These are phyloP conservation scores for Pugionium dolabratum DNA, from an alignment of 345 rosid genomes.

Conservation along the genomic window DNA sequence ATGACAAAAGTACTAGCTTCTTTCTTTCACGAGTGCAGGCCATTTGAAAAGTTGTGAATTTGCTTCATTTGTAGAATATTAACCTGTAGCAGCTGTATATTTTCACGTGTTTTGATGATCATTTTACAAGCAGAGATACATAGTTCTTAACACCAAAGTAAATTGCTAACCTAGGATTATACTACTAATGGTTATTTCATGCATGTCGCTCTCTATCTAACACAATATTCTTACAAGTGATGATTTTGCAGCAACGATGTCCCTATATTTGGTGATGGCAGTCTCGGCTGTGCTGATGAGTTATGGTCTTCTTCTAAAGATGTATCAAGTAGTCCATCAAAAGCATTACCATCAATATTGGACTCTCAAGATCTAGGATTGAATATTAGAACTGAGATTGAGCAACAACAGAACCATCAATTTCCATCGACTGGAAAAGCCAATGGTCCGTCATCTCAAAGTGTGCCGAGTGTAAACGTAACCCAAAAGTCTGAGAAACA, in stretches of 20 bases:
- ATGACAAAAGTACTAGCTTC: neutral
- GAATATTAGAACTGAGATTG: slow-evolving; percentile 52
- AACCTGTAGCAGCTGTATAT: too few relatives aligned
- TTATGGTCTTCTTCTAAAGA: slow-evolving; percentile 79
- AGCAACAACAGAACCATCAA: slow-evolving; percentile 51
- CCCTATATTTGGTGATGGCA: slow-evolving; percentile 73
- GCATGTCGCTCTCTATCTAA: slow-evolving; percentile 51
- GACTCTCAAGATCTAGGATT: slow-evolving; percentile 53
- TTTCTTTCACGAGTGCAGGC: neutral
- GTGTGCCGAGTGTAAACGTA: slow-evolving; percentile 39
- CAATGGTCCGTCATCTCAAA: slow-evolving; percentile 49
- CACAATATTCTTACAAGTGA: slow-evolving; percentile 85
- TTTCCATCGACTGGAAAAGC: slow-evolving; percentile 46
- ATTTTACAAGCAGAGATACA: neutral
- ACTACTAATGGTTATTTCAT: slow-evolving; percentile 17
- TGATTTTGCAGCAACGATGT: slow-evolving; percentile 96
- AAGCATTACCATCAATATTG: slow-evolving; percentile 48
- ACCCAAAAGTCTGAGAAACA: slow-evolving; percentile 39
- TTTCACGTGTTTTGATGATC: neutral
- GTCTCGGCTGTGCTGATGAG: slow-evolving; percentile 64
- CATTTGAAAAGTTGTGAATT: neutral
- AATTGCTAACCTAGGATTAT: slow-evolving; percentile 9
- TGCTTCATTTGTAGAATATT: neutral
- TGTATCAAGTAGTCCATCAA: slow-evolving; percentile 51
- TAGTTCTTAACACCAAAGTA: neutral